Conservation (phyloP, 139 green algal genomes). For the Cymbomonas tetramitiformis region DNA sequence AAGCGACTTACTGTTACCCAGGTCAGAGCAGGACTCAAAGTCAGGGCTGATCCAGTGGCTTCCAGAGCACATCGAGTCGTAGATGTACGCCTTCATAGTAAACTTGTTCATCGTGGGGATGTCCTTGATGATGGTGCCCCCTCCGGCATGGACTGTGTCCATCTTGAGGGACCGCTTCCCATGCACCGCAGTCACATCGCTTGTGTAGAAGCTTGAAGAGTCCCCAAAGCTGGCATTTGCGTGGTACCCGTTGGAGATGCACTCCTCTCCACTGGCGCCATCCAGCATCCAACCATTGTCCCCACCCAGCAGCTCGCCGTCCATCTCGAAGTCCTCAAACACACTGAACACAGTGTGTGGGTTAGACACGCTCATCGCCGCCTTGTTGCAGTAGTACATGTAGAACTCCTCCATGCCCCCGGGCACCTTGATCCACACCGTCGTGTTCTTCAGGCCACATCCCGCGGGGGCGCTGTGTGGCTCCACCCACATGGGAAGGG, state of each 20-base stretch:
- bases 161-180: not conserved
- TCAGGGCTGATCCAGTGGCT: not conserved
- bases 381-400: not conserved
- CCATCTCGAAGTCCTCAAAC: not conserved
- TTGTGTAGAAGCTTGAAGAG: not conserved
- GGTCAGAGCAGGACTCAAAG: not conserved
- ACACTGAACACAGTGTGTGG: not conserved
- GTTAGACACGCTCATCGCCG: not conserved
- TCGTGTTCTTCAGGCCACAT: not conserved
- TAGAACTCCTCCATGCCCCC: not conserved
- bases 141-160: not conserved
- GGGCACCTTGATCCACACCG: not conserved
- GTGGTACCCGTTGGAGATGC: not conserved
- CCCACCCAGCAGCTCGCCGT: too few species aligned
- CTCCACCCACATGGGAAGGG: not conserved
- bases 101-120: not conserved
- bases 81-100: conserved; percentile 15
- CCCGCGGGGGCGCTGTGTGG: not conserved
- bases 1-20: too few species aligned
- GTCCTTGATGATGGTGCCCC: not conserved
- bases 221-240: not conserved
- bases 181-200: not conserved
- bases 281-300: not conserved
- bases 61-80: not conserved
- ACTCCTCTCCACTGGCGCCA: not conserved